Base-by-base conservation (phyloP, 2,329 filamentous ascomycete species). In the Didymella sp. region DNA sequence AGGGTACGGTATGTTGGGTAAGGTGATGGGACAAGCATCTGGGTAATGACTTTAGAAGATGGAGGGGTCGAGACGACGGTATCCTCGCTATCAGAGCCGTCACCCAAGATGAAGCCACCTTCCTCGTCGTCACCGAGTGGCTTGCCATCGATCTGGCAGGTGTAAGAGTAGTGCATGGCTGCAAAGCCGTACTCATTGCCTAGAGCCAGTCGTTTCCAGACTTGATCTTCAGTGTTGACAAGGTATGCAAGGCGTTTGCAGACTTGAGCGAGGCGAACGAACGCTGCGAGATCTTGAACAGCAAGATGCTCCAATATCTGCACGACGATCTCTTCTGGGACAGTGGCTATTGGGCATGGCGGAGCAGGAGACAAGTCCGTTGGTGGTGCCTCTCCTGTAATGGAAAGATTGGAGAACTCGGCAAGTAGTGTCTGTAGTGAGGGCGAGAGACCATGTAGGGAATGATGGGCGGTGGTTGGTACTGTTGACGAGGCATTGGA, bases 221-320 rank as follows among this genome's bases (percentile, higher is more conserved):
- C 89, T 40, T 85, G 84, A 67, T 96, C 89, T 73, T 98, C 93
- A 6, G 89, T 90, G 27, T 87, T 82, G 46, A 96, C 88, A 19
- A 98, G 85, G 73, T 90, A 97, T 21, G 94, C 92, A 40, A 98
- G 80, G 13, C 89, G 86, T 74, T 92, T 96, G 80, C 94, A 98
- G 2, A 96, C 93, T 61, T 88, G 85, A 0, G 91, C 84, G 15
- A 93, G 81, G 22, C 91, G 88, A 19, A 84, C 85, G 66, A 96
- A 93, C 35, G 89, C 86, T 3, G 88, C 89, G 0, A 96, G 83
- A 63, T 99, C 95, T 27, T 80, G 71, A 41, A 89, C 73, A 1
- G 92, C 93, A 0, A 95, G 78, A 56, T 91, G 85, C 9, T 80
- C 81, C 13, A 98, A 77, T 43, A 98, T 89, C 62, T 96, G 89